Conservation (phyloP, 2,329 filamentous ascomycete species). For the Chrysoporthe deuterocubensis region DNA sequence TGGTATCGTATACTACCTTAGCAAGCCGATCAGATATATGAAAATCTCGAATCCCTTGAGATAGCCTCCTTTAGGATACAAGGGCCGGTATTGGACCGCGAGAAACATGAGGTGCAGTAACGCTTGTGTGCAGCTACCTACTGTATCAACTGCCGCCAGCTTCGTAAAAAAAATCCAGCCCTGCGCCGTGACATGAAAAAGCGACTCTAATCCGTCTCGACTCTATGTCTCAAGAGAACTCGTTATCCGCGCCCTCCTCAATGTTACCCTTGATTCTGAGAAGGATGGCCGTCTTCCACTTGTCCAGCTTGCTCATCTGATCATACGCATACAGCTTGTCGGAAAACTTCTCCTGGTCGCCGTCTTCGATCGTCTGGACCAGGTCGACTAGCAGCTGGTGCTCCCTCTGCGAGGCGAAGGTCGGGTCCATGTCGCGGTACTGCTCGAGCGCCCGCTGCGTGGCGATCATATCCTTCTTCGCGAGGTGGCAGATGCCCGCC, state of each 20-base stretch:
- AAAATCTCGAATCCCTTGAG: background rate
- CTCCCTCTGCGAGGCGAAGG: conserved; percentile 79
- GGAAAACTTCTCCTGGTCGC: conserved; percentile 80
- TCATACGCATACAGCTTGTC: conserved; percentile 90
- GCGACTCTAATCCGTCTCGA: background rate
- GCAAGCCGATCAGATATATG: background rate
- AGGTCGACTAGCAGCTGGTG: conserved; percentile 81
- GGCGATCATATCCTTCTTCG: conserved; percentile 73
- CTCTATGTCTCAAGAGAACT: conserved; percentile 38
- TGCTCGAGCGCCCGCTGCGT: conserved; percentile 78
- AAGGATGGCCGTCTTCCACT: conserved; percentile 92
- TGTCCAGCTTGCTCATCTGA: conserved; percentile 90
- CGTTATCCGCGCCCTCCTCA: conserved; percentile 53
- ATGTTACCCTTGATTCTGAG: conserved; percentile 84
- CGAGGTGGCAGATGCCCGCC: conserved; percentile 87
- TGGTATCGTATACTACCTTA: background rate
- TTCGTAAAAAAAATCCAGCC: background rate
- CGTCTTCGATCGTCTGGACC: conserved; percentile 72
- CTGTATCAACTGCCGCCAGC: conserved; percentile 4
- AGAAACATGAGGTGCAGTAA: background rate
- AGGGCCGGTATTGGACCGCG: background rate
- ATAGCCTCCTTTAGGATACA: background rate
- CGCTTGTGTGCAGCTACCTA: conserved; percentile 4
- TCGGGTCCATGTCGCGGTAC: conserved; percentile 79
- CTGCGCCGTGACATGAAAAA: conserved; percentile 14